A percentile compares a stretch with the other conserved stretches of the same genome.
These are phyloP conservation scores for Phyllosticta ampelicida DNA, from an alignment of 2,329 filamentous ascomycete species.

Conservation along the genomic window DNA sequence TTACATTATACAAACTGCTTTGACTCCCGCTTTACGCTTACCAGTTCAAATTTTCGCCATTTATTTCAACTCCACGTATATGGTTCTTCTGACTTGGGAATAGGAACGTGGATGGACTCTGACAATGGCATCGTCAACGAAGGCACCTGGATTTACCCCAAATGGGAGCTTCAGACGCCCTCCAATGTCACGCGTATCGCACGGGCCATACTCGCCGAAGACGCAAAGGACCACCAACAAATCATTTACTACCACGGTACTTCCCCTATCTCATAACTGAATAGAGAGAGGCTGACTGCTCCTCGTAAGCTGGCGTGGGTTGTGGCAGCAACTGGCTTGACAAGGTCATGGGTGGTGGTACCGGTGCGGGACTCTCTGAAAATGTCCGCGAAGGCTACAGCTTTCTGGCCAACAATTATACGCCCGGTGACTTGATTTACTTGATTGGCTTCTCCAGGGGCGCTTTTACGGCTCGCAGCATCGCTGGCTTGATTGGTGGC, in stretches of 20 bases:
- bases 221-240: conserved; percentile 22
- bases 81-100: not conserved
- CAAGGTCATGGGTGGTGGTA: conserved; percentile 14
- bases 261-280: too few species aligned
- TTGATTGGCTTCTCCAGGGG: conserved; percentile 46
- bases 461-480: conserved; percentile 38
- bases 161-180: conserved; percentile 15
- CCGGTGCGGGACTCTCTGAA: conserved; percentile 22
- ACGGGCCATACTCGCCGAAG: conserved; percentile 24
- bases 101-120: conserved; percentile 10
- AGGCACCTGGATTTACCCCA: not conserved
- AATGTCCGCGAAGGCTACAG: conserved; percentile 52
- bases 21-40: too few species aligned
- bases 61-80: not conserved
- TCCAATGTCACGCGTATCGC: conserved; percentile 31
- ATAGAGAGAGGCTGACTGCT: too few species aligned
- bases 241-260: conserved; percentile 29
- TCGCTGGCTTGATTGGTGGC: conserved; percentile 16
- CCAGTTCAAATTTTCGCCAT: too few species aligned
- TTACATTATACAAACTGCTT: too few species aligned
- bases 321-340: conserved; percentile 15
- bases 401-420: conserved; percentile 52
- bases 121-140: conserved; percentile 11
- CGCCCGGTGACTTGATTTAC: conserved; percentile 44
- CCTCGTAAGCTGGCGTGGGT: conserved; percentile 26